phyloP scores from a whole-genome alignment of 2,329 filamentous ascomycete genomes.

The Talaromyces funiculosus region DNA sequence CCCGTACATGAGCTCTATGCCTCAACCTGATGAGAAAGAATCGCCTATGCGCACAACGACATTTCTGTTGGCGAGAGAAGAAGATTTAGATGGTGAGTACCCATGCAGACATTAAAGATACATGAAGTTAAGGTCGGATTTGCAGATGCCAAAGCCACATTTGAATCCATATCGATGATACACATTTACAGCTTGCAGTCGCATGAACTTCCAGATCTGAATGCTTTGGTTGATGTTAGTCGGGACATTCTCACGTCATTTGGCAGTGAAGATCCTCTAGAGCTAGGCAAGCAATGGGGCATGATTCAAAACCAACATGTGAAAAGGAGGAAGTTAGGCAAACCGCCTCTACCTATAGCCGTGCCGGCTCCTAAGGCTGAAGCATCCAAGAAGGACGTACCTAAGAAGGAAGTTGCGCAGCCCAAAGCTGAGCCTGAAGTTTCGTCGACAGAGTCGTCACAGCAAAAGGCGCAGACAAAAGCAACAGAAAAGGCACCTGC shows the following conservation, averaged over 20 bases:
- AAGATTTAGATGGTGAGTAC: constrained; percentile 60
- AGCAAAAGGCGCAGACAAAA: constrained; percentile 22
- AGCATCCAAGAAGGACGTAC: constrained; percentile 24
- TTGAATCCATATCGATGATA: constrained; percentile 68
- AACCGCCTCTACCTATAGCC: constrained; percentile 30
- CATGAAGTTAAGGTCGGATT: neutral
- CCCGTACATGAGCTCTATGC: constrained; percentile 62
- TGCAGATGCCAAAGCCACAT: constrained; percentile 60
- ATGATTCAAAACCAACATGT: constrained; percentile 69
- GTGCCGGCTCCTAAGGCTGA: constrained; percentile 28
- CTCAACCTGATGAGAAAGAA: constrained; percentile 43
- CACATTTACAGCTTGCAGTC: constrained; percentile 83
- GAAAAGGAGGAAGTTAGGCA: constrained; percentile 46
- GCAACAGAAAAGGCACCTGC: constrained; percentile 26
- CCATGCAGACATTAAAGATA: neutral
- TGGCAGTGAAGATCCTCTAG: constrained; percentile 54
- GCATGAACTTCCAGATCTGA: constrained; percentile 64
- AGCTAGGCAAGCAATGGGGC: constrained; percentile 60
- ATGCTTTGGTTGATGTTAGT: constrained; percentile 64
- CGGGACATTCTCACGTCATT: constrained; percentile 56
- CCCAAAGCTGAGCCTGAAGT: neutral
- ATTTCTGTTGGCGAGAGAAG: constrained; percentile 65
- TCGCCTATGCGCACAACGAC: constrained; percentile 52
- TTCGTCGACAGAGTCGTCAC: constrained; percentile 16
- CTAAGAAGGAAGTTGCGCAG: neutral